Conservation (phyloP, 345 rosid genomes). For the Lumnitzera racemosa region DNA sequence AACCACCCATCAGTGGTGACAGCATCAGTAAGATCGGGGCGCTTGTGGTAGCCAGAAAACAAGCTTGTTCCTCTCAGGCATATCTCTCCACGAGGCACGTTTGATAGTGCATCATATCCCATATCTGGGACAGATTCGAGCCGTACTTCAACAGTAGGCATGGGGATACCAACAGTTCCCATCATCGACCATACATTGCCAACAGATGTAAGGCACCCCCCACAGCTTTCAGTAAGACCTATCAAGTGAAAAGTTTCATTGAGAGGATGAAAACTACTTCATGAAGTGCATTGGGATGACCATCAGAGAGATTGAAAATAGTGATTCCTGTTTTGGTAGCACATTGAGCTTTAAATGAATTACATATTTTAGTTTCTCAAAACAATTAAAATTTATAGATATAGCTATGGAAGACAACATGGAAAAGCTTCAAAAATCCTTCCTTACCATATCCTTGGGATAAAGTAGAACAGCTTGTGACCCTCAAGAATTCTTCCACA, state of each 20-base stretch:
- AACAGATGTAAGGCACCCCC: conserved; percentile 78
- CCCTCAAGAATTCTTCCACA: conserved; percentile 86
- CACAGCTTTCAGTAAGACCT: conserved; percentile 94
- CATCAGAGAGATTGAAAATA: background rate
- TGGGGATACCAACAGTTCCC: conserved; percentile 92
- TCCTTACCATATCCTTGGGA: conserved; percentile 91
- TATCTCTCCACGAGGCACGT: conserved; percentile 71
- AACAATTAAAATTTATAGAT: too few species aligned
- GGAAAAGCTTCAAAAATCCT: background rate
- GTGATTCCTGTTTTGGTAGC: too few species aligned
- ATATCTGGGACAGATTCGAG: conserved; percentile 89
- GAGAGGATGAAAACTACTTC: background rate
- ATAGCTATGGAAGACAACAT: too few species aligned
- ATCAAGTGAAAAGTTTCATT: conserved; percentile 5
- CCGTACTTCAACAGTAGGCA: conserved; percentile 84
- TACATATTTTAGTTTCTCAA: too few species aligned
- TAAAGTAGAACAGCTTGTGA: conserved; percentile 65
- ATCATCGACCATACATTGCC: conserved; percentile 72
- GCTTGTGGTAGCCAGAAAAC: conserved; percentile 92
- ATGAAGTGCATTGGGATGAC: too few species aligned
- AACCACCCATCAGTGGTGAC: conserved; percentile 91
- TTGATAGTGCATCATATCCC: conserved; percentile 83
- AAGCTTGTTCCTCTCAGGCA: conserved; percentile 72
- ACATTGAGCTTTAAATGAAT: too few species aligned
- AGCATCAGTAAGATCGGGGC: conserved; percentile 73